Base-by-base conservation (phyloP, 202 grass and related monocot genomes). In the Setaria viridis region DNA sequence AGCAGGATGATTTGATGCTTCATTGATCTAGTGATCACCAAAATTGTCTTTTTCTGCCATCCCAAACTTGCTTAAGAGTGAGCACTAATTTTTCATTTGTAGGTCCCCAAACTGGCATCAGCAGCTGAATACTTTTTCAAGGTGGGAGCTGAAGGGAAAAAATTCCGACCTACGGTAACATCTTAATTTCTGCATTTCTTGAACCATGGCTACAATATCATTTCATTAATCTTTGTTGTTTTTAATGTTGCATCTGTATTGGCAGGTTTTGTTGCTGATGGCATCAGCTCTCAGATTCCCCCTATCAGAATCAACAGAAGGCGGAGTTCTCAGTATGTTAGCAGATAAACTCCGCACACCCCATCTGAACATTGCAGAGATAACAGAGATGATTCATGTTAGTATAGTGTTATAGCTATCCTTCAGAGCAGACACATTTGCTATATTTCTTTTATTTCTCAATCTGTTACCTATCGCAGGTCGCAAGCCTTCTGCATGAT, bases 311-410 rank as follows among this genome's bases (percentile, higher is more conserved):
- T 78, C 89, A 74, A 50, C 78, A 89, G 90, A 91, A 58, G 81
- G 76, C 13, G 93, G 86, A 82, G 88, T 94, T 72, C 89, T 92
- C 71, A 91, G 68, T 88, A 87, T 86, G 55, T 83, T 97, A 78
- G 81, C 88, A 48, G 84, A 90, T 78, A 93, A 88, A 63, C 82
- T 97, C 80, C 90, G 92, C 41, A 74, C 92, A 46, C 84, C 90
- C 29, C 97, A 99, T 41, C 97, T 93, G 60, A 90, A 84, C 16
- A 87, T 99, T 78, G 97, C 97, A 0, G 94, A 94, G 90, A 99
- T 99, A 83, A 94, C 92, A 78, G 97, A 99, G 94, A 99, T 99
- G 97, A 99, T 99, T 81, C 97, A 99, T 94, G 97, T 99, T 68
- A 85, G 91, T 91, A 64, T 48, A 79, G 91, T 92, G 54, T 43